These are phyloP conservation scores for Podaxis mareebaensis DNA, from an alignment of 768 basidiomycete species.

Conservation along the genomic window DNA sequence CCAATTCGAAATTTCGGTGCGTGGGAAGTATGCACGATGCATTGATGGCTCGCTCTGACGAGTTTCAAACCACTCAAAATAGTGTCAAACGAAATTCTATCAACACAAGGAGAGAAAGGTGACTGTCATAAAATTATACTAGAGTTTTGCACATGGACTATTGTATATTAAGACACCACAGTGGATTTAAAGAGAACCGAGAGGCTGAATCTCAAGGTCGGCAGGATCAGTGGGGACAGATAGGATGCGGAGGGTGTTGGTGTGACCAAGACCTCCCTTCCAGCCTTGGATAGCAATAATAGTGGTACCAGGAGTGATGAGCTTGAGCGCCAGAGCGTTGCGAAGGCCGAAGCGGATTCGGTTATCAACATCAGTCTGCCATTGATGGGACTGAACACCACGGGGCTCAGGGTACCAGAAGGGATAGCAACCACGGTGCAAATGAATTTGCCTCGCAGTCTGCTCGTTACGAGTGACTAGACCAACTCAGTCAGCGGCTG, in stretches of 20 bases:
- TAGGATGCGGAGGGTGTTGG: conserved; percentile 85
- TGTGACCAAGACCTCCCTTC: conserved; percentile 97
- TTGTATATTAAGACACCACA: neutral
- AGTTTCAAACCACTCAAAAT: neutral
- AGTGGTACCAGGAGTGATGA: conserved; percentile 87
- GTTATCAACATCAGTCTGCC: conserved; percentile 98
- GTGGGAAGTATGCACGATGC: conserved; percentile 4
- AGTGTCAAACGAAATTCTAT: neutral
- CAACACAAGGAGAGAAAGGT: neutral
- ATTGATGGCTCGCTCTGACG: neutral
- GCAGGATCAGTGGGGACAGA: conserved; percentile 80
- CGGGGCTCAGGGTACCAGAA: conserved; percentile 97
- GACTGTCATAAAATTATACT: neutral
- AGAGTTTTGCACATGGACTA: neutral
- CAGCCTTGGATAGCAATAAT: conserved; percentile 98
- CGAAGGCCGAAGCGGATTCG: conserved; percentile 87
- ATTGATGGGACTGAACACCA: conserved; percentile 83
- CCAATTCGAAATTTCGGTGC: conserved; percentile 1
- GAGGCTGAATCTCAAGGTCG: conserved; percentile 73
- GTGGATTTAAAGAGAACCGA: conserved; percentile 32
- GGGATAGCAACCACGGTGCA: conserved; percentile 96
- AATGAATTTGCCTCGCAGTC: conserved; percentile 94
- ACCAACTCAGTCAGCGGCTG: conserved; percentile 1
- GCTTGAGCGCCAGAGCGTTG: conserved; percentile 77
- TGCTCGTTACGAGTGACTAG: conserved; percentile 94